These are phyloP conservation scores for Phytomonas francai DNA, from an alignment of 208 protist genomes.

Conservation along the genomic window DNA sequence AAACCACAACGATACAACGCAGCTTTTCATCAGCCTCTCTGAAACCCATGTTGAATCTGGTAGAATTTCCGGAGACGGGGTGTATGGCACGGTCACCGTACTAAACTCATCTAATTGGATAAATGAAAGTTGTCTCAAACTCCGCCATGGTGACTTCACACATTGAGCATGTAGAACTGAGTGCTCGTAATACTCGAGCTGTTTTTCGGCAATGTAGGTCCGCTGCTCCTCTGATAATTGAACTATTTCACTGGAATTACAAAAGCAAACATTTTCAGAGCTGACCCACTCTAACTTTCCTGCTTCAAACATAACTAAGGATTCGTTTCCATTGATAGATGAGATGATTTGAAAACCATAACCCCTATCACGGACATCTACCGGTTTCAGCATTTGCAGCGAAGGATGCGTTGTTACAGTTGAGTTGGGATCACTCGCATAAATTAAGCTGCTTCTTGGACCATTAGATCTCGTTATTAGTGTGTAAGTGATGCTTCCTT, in stretches of 20 bases:
- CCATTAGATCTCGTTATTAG: conserved; percentile 40
- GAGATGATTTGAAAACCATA: background rate
- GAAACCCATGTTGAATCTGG: background rate
- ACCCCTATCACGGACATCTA: background rate
- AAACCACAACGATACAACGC: conserved; percentile 1
- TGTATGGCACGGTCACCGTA: background rate
- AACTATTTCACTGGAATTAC: background rate
- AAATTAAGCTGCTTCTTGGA: conserved; percentile 57
- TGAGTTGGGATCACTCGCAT: conserved; percentile 13
- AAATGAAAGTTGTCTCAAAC: conserved; percentile 1
- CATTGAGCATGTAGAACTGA: background rate
- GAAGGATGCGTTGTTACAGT: background rate
- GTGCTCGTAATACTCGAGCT: background rate
- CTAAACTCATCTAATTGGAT: background rate
- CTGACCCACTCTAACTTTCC: background rate
- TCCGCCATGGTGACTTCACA: background rate
- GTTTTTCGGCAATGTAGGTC: background rate
- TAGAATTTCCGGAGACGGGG: background rate
- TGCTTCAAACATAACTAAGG: background rate
- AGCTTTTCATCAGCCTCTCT: background rate
- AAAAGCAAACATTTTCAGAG: background rate
- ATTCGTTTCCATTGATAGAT: background rate
- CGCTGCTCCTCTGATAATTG: background rate
- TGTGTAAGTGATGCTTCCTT: conserved; percentile 79
- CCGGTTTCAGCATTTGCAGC: background rate